A percentile compares a stretch with the other conserved stretches of the same genome.
Conservation (phyloP, 768 basidiomycete genomes). For the Leccinellum albellum region DNA sequence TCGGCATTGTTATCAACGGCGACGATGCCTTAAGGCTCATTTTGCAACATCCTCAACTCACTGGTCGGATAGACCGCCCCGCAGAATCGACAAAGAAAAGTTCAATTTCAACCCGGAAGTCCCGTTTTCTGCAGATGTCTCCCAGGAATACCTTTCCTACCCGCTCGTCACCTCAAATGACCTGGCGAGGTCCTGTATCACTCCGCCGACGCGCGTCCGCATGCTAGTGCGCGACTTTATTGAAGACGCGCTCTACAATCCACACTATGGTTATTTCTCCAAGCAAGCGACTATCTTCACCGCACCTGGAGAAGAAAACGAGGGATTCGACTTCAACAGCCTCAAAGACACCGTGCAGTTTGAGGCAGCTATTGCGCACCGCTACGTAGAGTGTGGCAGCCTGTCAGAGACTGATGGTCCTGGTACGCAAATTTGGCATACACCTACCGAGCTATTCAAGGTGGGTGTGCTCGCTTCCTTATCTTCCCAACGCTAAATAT, state of each 20-base stretch:
- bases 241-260: constrained; percentile 95
- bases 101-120: constrained; percentile 75
- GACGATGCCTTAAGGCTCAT: constrained; percentile 21
- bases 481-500: constrained; percentile 6
- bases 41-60: constrained; percentile 21
- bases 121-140: constrained; percentile 47
- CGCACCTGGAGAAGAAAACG: constrained; percentile 40
- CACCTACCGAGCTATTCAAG: constrained; percentile 96
- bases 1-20: constrained; percentile 19
- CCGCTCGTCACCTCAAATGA: constrained; percentile 69
- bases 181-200: constrained; percentile 44
- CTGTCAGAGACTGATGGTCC: constrained; percentile 58
- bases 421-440: constrained; percentile 95
- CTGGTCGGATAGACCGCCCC: constrained; percentile 12
- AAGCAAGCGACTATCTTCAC: constrained; percentile 90
- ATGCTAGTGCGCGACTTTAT: constrained; percentile 97
- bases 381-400: constrained; percentile 69
- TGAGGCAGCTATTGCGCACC: constrained; percentile 71
- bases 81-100: constrained; percentile 41
- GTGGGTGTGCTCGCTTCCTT: constrained; percentile 36
- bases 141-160: constrained; percentile 45
- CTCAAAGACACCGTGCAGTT: constrained; percentile 73
- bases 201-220: constrained; percentile 77
- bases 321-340: constrained; percentile 60
- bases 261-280: constrained; percentile 95